phyloP scores from a whole-genome alignment of 73 alveolate species.

The Breviolum minutum region DNA sequence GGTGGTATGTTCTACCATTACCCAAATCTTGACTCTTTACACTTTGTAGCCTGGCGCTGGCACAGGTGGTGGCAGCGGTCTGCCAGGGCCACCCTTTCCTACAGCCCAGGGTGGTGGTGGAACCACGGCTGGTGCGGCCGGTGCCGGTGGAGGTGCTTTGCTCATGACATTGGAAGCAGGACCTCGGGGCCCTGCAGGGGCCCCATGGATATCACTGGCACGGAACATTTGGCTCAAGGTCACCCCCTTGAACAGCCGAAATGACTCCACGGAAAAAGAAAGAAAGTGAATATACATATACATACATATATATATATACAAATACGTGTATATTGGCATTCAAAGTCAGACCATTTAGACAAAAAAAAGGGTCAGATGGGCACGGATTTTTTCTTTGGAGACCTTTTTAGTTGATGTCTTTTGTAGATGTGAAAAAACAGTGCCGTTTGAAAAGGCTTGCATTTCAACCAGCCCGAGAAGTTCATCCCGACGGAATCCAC shows the following conservation, averaged over 20 bases:
- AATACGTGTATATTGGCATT: too few relatives aligned
- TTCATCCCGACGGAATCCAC: too few relatives aligned
- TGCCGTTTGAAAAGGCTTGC: background rate
- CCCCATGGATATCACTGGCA: constrained; percentile 48
- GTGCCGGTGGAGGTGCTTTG: constrained; percentile 1
- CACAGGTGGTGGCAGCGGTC: constrained; percentile 26
- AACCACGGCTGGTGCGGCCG: constrained; percentile 24
- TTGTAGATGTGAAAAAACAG: background rate
- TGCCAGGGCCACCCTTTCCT: constrained; percentile 20
- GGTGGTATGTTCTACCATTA: too few relatives aligned
- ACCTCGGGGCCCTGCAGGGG: constrained; percentile 48
- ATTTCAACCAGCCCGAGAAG: too few relatives aligned
- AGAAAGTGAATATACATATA: too few relatives aligned
- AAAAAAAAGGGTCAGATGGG: background rate
- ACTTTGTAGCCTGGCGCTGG: background rate
- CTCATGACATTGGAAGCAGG: constrained; percentile 36
- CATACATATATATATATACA: too few relatives aligned
- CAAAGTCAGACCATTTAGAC: too few relatives aligned
- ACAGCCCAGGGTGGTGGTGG: constrained; percentile 30
- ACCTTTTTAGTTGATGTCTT: background rate
- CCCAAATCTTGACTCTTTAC: background rate
- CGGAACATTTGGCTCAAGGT: constrained; percentile 28
- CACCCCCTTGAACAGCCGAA: constrained; percentile 43
- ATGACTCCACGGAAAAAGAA: background rate
- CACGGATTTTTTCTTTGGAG: background rate